phyloP scores from a whole-genome alignment of 2,329 filamentous ascomycete species.

The Pseudocercospora macadamiae region DNA sequence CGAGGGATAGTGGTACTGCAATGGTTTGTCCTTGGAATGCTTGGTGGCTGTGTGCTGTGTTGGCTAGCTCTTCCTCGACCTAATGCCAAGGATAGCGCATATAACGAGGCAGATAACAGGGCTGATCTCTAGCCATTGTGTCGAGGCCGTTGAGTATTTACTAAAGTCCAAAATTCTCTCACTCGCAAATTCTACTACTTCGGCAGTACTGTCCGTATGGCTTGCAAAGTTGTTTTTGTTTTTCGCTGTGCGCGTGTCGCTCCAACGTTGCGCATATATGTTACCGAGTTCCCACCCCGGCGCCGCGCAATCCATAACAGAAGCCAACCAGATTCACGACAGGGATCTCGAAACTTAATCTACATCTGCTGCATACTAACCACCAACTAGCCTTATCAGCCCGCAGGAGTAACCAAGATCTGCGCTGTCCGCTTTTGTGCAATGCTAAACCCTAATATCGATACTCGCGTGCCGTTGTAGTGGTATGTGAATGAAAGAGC shows the following conservation, averaged over 20 bases:
- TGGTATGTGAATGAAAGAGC: background rate
- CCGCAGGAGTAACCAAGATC: background rate
- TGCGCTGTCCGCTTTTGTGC: background rate
- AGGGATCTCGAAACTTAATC: background rate
- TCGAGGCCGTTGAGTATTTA: background rate
- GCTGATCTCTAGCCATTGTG: slow-evolving; percentile 8
- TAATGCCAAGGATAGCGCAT: slow-evolving; percentile 7
- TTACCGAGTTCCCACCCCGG: background rate
- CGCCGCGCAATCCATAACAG: background rate
- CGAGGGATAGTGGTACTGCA: slow-evolving; percentile 7
- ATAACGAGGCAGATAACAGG: slow-evolving; percentile 3
- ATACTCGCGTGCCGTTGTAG: background rate
- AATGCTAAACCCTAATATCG: background rate
- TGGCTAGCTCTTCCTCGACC: slow-evolving; percentile 9
- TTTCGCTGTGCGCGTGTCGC: background rate
- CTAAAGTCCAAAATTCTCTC: background rate
- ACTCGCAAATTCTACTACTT: background rate
- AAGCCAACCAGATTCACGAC: background rate
- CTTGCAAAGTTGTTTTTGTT: background rate
- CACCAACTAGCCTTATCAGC: background rate
- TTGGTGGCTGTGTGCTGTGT: slow-evolving; percentile 11
- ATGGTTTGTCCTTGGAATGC: slow-evolving; percentile 14
- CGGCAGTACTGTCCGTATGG: background rate
- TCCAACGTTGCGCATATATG: background rate
- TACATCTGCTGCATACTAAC: background rate